A percentile compares a stretch with the other conserved stretches of the same genome.
These are phyloP conservation scores for Phytophthora parvispora DNA, from an alignment of 352 stramenopile species.

Conservation along the genomic window DNA sequence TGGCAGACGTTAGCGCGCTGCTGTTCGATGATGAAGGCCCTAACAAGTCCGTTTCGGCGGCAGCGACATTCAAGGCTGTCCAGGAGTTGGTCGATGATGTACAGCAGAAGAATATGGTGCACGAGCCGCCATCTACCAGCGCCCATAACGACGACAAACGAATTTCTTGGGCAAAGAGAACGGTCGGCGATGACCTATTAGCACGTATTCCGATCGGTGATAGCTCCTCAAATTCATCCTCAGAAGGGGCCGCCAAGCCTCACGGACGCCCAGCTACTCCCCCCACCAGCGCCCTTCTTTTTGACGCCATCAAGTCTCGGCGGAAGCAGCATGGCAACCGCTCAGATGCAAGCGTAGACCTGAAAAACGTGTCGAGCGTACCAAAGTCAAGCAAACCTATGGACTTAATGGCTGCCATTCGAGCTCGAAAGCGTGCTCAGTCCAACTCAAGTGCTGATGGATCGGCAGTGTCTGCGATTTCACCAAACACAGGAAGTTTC, in stretches of 20 bases:
- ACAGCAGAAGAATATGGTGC: slow-evolving; percentile 39
- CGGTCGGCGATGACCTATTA: neutral
- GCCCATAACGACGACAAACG: slow-evolving; percentile 1
- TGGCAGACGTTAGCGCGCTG: slow-evolving; percentile 50
- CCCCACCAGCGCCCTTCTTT: slow-evolving; percentile 47
- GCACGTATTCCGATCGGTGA: neutral
- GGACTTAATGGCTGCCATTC: slow-evolving; percentile 77
- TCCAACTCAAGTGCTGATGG: slow-evolving; percentile 9
- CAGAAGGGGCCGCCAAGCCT: neutral
- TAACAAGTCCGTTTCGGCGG: slow-evolving; percentile 21
- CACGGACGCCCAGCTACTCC: slow-evolving; percentile 1
- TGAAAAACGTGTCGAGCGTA: neutral
- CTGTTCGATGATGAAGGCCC: slow-evolving; percentile 27
- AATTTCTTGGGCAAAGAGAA: slow-evolving; percentile 44
- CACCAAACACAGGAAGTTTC: neutral
- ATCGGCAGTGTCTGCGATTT: neutral
- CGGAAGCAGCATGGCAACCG: slow-evolving; percentile 36
- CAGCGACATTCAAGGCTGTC: slow-evolving; percentile 29
- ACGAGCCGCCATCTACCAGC: slow-evolving; percentile 3
- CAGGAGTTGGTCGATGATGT: slow-evolving; percentile 58
- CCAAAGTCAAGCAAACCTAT: slow-evolving; percentile 24
- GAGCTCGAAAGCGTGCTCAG: slow-evolving; percentile 46
- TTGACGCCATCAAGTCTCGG: slow-evolving; percentile 57
- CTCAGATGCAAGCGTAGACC: neutral
- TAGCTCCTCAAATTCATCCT: neutral